Percentiles rank a stretch among this genome's conserved stretches.
These are phyloP conservation scores for Dendryphion nanum DNA, from an alignment of 2,329 filamentous ascomycete genomes.

Conservation along the genomic window DNA sequence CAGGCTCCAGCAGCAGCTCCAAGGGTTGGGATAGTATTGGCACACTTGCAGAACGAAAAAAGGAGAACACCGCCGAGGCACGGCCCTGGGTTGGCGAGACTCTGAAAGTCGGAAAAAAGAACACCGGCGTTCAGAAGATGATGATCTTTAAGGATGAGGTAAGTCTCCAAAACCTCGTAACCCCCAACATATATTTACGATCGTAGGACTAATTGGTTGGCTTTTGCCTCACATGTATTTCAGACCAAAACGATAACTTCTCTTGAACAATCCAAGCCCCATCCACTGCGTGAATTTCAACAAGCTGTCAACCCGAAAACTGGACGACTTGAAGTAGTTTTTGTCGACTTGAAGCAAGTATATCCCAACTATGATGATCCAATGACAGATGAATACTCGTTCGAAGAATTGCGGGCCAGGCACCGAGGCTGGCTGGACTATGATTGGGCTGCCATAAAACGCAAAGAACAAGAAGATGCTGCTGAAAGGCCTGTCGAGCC, in stretches of 20 bases:
- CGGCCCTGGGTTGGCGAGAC: constrained; percentile 93
- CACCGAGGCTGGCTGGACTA: constrained; percentile 65
- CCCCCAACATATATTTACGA: constrained; percentile 43
- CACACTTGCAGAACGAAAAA: constrained; percentile 81
- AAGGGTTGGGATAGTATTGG: constrained; percentile 93
- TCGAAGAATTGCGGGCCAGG: constrained; percentile 85
- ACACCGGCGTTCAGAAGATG: constrained; percentile 75
- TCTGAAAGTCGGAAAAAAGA: constrained; percentile 81
- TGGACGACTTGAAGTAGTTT: constrained; percentile 81
- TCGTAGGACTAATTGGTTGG: constrained; percentile 82
- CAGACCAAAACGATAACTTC: constrained; percentile 43
- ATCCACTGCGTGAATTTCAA: constrained; percentile 72
- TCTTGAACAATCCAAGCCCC: constrained; percentile 47
- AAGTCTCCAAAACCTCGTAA: constrained; percentile 49
- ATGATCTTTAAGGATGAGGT: constrained; percentile 94
- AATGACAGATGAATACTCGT: constrained; percentile 71
- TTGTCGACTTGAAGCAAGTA: constrained; percentile 79
- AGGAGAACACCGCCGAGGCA: constrained; percentile 85
- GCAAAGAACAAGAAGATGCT: constrained; percentile 29
- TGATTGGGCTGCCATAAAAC: constrained; percentile 48
- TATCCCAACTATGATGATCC: constrained; percentile 75
- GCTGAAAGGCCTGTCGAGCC: constrained; percentile 11
- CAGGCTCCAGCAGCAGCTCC: constrained; percentile 55
- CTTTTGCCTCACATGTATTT: constrained; percentile 52
- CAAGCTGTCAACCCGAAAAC: constrained; percentile 78